phyloP scores from a whole-genome alignment of 2,329 filamentous ascomycete genomes.

The Trichoderma sp. region DNA sequence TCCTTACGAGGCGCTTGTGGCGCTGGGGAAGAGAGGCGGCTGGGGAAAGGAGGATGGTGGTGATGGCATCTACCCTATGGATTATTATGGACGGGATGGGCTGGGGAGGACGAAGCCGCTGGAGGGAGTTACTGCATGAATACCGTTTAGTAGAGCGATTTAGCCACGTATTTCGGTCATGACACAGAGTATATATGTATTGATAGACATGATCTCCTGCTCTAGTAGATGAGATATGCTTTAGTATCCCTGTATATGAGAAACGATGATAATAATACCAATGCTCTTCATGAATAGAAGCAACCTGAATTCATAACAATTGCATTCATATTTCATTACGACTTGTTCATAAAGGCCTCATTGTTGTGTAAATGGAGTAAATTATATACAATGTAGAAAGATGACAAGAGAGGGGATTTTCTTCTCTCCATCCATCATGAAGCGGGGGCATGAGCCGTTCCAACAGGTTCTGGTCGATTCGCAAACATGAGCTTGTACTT shows the following conservation, averaged over 20 bases:
- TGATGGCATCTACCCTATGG: slow-evolving; percentile 84
- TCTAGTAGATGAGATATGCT: not conserved
- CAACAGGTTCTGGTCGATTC: slow-evolving; percentile 80
- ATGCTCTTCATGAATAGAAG: not conserved
- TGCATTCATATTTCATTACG: not conserved
- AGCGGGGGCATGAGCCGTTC: slow-evolving; percentile 39
- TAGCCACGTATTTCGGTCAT: not conserved
- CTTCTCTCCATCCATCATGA: not conserved
- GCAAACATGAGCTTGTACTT: slow-evolving; percentile 86
- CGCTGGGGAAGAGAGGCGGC: slow-evolving; percentile 74
- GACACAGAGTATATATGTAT: not conserved
- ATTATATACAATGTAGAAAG: not conserved
- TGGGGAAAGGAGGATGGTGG: slow-evolving; percentile 52
- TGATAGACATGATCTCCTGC: not conserved
- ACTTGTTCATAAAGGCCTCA: not conserved
- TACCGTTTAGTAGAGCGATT: not conserved
- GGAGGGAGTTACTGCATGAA: slow-evolving; percentile 29
- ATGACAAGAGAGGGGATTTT: not conserved
- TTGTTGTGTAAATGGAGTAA: not conserved
- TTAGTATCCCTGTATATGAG: not conserved
- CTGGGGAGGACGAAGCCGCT: slow-evolving; percentile 71
- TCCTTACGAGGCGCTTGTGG: slow-evolving; percentile 91
- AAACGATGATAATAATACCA: not conserved
- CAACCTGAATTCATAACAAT: not conserved
- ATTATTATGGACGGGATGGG: slow-evolving; percentile 93